Conservation (phyloP, 768 basidiomycete genomes). For the Boletus vermiculosoides region DNA sequence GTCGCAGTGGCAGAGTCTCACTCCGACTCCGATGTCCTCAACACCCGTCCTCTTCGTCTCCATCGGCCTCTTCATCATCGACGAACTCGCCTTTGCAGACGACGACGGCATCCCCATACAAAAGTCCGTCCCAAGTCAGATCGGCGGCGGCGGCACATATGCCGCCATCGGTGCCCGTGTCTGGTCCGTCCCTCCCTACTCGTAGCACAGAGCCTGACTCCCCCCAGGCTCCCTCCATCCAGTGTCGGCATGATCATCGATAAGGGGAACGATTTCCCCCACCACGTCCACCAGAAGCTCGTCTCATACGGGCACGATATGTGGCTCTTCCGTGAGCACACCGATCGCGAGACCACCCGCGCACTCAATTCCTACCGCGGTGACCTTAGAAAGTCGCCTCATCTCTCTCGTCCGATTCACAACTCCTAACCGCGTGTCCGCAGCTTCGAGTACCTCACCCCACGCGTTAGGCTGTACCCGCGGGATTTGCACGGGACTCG, state of each 20-base stretch:
- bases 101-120: constrained; percentile 44
- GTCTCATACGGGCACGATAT: constrained; percentile 66
- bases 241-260: constrained; percentile 83
- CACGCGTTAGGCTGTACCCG: constrained; percentile 68
- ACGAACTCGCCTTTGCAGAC: constrained; percentile 48
- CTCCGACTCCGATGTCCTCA: constrained; percentile 23
- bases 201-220: background rate
- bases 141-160: constrained; percentile 88
- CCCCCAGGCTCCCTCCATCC: constrained; percentile 58
- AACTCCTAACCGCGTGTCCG: constrained; percentile 10
- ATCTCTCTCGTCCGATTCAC: constrained; percentile 1
- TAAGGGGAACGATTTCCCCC: constrained; percentile 73
- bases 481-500: constrained; percentile 57
- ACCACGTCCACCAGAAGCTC: constrained; percentile 51
- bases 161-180: constrained; percentile 69
- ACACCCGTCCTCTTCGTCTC: constrained; percentile 46
- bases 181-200: constrained; percentile 47
- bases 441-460: constrained; percentile 79
- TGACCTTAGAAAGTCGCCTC: constrained; percentile 61
- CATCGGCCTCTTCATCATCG: constrained; percentile 91
- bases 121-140: constrained; percentile 39
- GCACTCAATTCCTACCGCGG: constrained; percentile 75
- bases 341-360: constrained; percentile 58
- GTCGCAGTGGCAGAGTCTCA: constrained; percentile 16
- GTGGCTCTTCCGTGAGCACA: constrained; percentile 73